Base-by-base conservation (phyloP, 495 filamentous ascomycete species). In the Thermochaetoides thermophila region DNA sequence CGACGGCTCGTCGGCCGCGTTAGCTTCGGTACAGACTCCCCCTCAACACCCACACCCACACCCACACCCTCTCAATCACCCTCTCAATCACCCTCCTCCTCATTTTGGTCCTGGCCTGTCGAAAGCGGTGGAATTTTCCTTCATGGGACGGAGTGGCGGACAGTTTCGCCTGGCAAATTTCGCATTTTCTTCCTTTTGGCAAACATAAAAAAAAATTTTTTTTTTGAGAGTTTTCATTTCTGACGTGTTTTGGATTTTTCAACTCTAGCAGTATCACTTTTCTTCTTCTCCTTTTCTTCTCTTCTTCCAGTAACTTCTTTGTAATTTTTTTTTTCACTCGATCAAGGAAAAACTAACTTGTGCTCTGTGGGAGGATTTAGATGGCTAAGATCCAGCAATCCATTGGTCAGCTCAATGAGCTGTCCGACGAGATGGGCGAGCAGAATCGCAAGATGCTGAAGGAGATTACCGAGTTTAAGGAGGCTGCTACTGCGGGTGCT, bases 11-110 rank as follows among this genome's bases (percentile, higher is more conserved):
- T 71, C 67, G 38, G 55, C 60, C 41, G 66, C 65, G 44, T 58
- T 72, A 44, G 65, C 67, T 50, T 63, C 65, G 64, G 68, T 72
- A 60, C 60, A 67, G 51, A 46, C 60, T 59, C 37, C 29, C 15
- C 20, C 26, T 39, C 34, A 38, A 21, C 35, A 38, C 23, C 29
- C 35, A 38, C 17, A 21, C 56, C 53, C 56, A 50, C 42, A 38
- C 34, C 29, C 34, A 35, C 29, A 28, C 17, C 18, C 28, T 20
- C 12, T 29, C 18, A 20, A 28, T 27, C 22, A 33, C 37, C 22
- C 20, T 24, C 17, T 24, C 33, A 24, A 11, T 27, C 13, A 27
- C 35, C 22, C 27, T 10, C 13, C 25, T 16, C 24, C 10, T 25
- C 17, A 18, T 32, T 14, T 35, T 35, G 3, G 8, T 11, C 21